These are phyloP conservation scores for Teunomyces gatunensis DNA, from an alignment of 805 yeast genomes.

Conservation along the genomic window DNA sequence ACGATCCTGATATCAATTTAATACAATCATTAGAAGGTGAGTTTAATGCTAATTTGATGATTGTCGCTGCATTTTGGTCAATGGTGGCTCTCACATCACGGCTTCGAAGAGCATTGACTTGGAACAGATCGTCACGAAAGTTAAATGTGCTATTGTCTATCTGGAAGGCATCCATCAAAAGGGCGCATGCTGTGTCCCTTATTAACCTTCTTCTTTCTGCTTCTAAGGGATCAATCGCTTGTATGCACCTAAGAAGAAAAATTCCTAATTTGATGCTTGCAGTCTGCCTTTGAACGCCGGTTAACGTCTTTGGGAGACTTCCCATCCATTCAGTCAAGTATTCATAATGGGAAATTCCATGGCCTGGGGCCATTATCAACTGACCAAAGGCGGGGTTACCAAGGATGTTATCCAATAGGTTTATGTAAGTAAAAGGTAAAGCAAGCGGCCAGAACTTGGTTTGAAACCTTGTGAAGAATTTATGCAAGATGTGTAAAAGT, in stretches of 20 bases:
- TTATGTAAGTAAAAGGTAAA: slow-evolving; percentile 52
- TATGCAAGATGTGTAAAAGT: slow-evolving; percentile 50
- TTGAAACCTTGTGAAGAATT: slow-evolving; percentile 43
- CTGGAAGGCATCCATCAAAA: slow-evolving; percentile 17
- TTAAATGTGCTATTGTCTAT: slow-evolving; percentile 12
- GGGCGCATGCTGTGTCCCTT: background rate
- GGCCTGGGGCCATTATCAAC: slow-evolving; percentile 1
- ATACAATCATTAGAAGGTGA: slow-evolving; percentile 7
- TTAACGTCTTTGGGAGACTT: slow-evolving; percentile 42
- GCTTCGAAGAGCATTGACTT: slow-evolving; percentile 37
- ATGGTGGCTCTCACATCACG: slow-evolving; percentile 50
- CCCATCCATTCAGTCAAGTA: slow-evolving; percentile 59
- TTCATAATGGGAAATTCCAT: slow-evolving; percentile 3
- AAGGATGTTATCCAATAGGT: slow-evolving; percentile 58
- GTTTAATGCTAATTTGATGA: slow-evolving; percentile 20
- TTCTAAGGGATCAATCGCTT: background rate
- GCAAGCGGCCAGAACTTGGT: slow-evolving; percentile 53
- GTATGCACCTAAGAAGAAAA: slow-evolving; percentile 34
- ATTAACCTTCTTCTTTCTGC: background rate
- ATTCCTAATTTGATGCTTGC: slow-evolving; percentile 52
- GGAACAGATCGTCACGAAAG: slow-evolving; percentile 21
- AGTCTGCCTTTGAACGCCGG: slow-evolving; percentile 50
- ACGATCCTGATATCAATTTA: slow-evolving; percentile 11
- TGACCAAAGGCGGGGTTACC: slow-evolving; percentile 48
- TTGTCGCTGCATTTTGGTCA: slow-evolving; percentile 39